phyloP scores from a whole-genome alignment of 2,329 filamentous ascomycete species.

The Nemania sp. region DNA sequence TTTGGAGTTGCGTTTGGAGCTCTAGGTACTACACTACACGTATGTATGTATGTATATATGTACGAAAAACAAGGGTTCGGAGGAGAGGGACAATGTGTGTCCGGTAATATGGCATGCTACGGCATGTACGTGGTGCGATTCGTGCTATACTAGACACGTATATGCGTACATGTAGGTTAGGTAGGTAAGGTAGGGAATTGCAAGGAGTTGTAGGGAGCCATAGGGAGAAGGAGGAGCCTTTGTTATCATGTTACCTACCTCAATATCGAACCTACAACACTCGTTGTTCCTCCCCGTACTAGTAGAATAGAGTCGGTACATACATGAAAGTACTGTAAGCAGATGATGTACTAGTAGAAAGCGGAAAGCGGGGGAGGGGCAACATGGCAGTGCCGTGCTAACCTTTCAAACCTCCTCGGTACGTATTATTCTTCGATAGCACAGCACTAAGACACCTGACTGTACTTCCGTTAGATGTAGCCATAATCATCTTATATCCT shows the following conservation, averaged over 20 bases:
- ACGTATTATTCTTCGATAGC: neutral
- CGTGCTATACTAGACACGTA: neutral
- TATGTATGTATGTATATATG: too few species aligned
- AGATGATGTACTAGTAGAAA: neutral
- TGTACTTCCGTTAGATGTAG: neutral
- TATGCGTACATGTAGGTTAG: neutral
- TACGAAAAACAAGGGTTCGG: neutral
- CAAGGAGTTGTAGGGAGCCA: too few species aligned
- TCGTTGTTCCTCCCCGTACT: too few species aligned
- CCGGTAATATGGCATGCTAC: constrained; percentile 16
- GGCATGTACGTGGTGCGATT: neutral
- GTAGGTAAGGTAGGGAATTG: neutral
- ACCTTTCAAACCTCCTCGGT: neutral
- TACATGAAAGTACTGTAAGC: neutral
- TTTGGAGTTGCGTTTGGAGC: constrained; percentile 3
- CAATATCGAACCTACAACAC: neutral
- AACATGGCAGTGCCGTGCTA: constrained; percentile 7
- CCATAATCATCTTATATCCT: neutral
- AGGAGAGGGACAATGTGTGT: neutral
- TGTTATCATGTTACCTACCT: neutral
- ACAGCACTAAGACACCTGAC: neutral
- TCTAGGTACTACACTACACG: too few species aligned
- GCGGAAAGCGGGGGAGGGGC: constrained; percentile 33
- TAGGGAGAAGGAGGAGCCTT: too few species aligned
- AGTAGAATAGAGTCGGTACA: too few species aligned